Conservation (phyloP, 2,329 filamentous ascomycete species). For the Onygenales sp. region DNA sequence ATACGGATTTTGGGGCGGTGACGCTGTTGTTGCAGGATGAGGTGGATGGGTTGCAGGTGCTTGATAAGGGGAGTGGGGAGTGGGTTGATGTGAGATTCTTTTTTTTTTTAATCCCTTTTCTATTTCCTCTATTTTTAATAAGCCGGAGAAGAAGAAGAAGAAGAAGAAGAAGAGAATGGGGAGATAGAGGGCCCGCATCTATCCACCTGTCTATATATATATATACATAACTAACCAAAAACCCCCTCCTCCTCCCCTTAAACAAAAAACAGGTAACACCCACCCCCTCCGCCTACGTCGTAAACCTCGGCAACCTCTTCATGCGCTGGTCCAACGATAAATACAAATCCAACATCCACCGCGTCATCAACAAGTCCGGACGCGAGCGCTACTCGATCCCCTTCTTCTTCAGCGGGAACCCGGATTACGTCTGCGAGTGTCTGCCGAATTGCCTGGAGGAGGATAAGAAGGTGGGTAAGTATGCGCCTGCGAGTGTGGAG, state of each 20-base stretch:
- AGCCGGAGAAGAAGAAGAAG: no score
- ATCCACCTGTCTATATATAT: no score
- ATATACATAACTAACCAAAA: no score
- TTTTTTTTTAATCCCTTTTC: no score
- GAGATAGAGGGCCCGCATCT: no score
- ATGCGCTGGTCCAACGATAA: slow-evolving; percentile 34
- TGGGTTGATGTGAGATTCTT: slow-evolving; percentile 7
- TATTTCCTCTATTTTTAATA: no score
- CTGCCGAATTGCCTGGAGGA: background rate
- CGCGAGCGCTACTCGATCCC: slow-evolving; percentile 33
- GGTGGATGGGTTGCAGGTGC: slow-evolving; percentile 28
- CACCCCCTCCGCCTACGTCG: slow-evolving; percentile 19
- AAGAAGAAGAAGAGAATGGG: no score
- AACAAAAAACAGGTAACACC: slow-evolving; percentile 11
- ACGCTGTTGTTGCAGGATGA: slow-evolving; percentile 35
- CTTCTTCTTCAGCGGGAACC: slow-evolving; percentile 37
- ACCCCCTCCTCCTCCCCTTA: no score
- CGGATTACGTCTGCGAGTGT: slow-evolving; percentile 16
- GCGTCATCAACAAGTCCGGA: slow-evolving; percentile 33
- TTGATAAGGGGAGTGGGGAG: slow-evolving; percentile 26
- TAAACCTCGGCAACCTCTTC: slow-evolving; percentile 31
- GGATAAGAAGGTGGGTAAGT: background rate
- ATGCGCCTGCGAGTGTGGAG: background rate
- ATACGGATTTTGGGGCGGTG: slow-evolving; percentile 35
- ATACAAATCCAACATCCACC: slow-evolving; percentile 34